Evolutionary conservation across 2,329 filamentous ascomycete genomes (phyloP).

Genomic region (Aspergillus tamarii): DNA sequence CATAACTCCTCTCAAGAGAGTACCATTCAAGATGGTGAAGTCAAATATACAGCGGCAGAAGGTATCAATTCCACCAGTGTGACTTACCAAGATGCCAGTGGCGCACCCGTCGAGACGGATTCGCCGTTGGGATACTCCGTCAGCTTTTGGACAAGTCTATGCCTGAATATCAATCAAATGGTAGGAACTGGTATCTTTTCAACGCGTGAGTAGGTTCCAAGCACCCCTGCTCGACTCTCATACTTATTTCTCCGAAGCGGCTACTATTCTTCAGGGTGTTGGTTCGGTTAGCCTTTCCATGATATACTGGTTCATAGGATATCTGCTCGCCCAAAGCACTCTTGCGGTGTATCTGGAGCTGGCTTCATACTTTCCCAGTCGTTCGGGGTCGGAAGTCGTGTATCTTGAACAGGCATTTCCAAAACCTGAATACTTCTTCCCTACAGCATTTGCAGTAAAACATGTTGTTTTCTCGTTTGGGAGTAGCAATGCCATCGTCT

Average conservation of each 20-base stretch:
- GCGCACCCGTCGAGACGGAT: constrained; percentile 1
- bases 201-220: neutral
- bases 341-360: neutral
- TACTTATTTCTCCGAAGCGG: neutral
- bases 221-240: neutral
- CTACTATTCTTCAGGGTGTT: neutral
- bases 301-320: constrained; percentile 4
- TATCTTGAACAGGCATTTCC: neutral
- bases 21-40: neutral
- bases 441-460: neutral
- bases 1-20: neutral
- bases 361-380: constrained; percentile 1
- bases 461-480: neutral
- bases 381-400: neutral
- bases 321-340: neutral
- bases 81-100: neutral
- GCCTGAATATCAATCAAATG: constrained; percentile 2
- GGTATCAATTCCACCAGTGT: neutral
- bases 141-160: constrained; percentile 2
- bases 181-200: constrained; percentile 2
- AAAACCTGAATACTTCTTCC: constrained; percentile 1
- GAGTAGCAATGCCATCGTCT: constrained; percentile 4
- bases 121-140: neutral
- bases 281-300: neutral
- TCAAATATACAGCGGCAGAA: neutral